Percentiles rank a stretch among this genome's conserved stretches.
Conservation (phyloP, 257 asterid species). For the Nicotiana noctiflora region DNA sequence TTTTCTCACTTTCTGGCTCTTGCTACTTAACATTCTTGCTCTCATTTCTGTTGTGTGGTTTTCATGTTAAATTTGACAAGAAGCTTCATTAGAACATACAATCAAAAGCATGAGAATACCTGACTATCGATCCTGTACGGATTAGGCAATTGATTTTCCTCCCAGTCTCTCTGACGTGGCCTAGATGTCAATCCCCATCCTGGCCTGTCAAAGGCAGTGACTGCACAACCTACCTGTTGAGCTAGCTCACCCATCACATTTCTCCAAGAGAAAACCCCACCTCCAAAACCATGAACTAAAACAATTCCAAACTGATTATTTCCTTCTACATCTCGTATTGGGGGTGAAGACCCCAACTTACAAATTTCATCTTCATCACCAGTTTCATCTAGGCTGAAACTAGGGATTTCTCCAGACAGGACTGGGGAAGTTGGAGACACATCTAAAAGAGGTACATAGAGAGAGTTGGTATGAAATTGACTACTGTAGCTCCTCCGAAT, state of each 20-base stretch:
- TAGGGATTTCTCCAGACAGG: conserved; percentile 59
- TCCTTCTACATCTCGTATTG: conserved; percentile 42
- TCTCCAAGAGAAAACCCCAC: conserved; percentile 96
- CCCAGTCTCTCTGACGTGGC: conserved; percentile 83
- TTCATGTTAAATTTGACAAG: not conserved
- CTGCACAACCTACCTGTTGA: conserved; percentile 73
- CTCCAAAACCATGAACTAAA: conserved; percentile 95
- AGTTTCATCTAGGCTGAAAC: conserved; percentile 50
- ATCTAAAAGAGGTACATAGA: conserved; percentile 62
- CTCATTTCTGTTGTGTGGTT: not conserved
- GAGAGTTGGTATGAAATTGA: conserved; percentile 59
- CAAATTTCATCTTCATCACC: conserved; percentile 40
- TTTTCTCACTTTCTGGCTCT: not conserved
- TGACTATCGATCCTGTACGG: conserved; percentile 89
- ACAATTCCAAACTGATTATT: conserved; percentile 71
- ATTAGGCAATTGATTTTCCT: conserved; percentile 65
- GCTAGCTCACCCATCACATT: conserved; percentile 64
- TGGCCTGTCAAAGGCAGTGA: conserved; percentile 90
- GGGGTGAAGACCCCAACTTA: conserved; percentile 35
- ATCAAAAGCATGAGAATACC: conserved; percentile 29
- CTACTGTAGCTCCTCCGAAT: conserved; percentile 75
- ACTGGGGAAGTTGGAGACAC: conserved; percentile 65
- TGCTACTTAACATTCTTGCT: not conserved
- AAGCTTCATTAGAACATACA: not conserved
- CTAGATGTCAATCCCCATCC: conserved; percentile 99